A percentile compares a stretch with the other conserved stretches of the same genome.
These are phyloP conservation scores for Suhomyces ambrosiae DNA, from an alignment of 1,139 yeast genomes.

Conservation along the genomic window DNA sequence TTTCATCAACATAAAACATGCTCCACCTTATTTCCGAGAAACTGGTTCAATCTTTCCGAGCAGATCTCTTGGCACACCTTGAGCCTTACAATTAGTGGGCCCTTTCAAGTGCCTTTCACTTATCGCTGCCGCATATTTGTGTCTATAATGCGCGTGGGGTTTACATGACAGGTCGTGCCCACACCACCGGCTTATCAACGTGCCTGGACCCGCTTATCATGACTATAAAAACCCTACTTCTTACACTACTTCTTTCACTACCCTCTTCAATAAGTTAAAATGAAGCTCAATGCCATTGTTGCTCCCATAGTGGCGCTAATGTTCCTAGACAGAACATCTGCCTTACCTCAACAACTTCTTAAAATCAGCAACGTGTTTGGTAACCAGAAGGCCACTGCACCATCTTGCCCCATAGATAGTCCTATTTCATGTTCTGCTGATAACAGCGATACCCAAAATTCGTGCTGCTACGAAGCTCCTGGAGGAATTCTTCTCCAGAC, in stretches of 20 bases:
- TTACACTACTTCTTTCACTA: neutral
- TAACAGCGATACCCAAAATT: slow-evolving; percentile 42
- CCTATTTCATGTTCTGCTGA: slow-evolving; percentile 63
- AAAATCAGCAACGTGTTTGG: slow-evolving; percentile 1
- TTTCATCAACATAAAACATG: too few relatives aligned
- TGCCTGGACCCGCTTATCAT: slow-evolving; percentile 3
- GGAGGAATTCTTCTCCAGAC: slow-evolving; percentile 85
- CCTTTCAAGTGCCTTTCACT: too few relatives aligned
- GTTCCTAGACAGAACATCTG: slow-evolving; percentile 2
- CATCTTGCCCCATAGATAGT: slow-evolving; percentile 59
- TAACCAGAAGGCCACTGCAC: slow-evolving; percentile 2
- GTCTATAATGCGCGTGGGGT: neutral
- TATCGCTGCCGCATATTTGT: too few relatives aligned
- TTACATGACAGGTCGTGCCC: neutral
- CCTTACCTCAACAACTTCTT: slow-evolving; percentile 10
- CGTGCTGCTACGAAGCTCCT: slow-evolving; percentile 88
- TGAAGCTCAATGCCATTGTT: slow-evolving; percentile 1
- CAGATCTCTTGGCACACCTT: neutral
- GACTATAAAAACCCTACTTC: slow-evolving; percentile 3
- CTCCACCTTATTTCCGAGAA: too few relatives aligned
- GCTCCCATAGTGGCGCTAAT: slow-evolving; percentile 4
- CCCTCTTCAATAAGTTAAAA: slow-evolving; percentile 1
- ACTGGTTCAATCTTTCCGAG: too few relatives aligned
- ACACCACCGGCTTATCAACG: slow-evolving; percentile 3
- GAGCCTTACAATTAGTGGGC: too few relatives aligned